Conservation (phyloP, 2,329 filamentous ascomycete species). For the Clonostachys byssicola region DNA sequence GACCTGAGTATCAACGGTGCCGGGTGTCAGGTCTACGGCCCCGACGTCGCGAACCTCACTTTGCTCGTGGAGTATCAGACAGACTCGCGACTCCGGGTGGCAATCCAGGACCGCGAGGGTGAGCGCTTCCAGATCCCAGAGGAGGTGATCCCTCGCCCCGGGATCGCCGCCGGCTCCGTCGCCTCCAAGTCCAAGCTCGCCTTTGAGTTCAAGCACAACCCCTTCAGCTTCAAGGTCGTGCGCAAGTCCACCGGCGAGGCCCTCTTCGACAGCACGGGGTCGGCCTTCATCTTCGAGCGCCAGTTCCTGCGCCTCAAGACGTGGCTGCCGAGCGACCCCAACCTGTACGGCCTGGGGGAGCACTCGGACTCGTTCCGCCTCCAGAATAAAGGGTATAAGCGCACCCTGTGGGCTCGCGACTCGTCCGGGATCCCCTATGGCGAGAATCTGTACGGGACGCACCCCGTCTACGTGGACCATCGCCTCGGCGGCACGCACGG, state of each 20-base stretch:
- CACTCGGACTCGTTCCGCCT: slow-evolving; percentile 52
- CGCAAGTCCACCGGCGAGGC: slow-evolving; percentile 57
- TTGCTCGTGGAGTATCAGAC: slow-evolving; percentile 66
- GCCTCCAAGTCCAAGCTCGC: slow-evolving; percentile 31
- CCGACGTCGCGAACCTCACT: slow-evolving; percentile 15
- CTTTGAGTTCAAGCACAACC: slow-evolving; percentile 17
- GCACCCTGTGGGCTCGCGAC: slow-evolving; percentile 65
- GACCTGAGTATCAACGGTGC: background rate
- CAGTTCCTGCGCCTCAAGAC: slow-evolving; percentile 74
- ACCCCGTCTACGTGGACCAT: slow-evolving; percentile 69
- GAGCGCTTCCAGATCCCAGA: slow-evolving; percentile 69
- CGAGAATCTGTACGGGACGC: slow-evolving; percentile 66
- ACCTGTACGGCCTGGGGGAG: slow-evolving; percentile 72
- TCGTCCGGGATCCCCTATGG: slow-evolving; percentile 53
- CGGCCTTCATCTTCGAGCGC: slow-evolving; percentile 66
- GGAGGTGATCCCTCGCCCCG: slow-evolving; percentile 55
- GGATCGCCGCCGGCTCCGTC: slow-evolving; percentile 1
- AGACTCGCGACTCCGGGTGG: slow-evolving; percentile 59
- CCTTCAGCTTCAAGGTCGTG: slow-evolving; percentile 64
- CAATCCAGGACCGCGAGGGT: slow-evolving; percentile 61
- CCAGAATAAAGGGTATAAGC: slow-evolving; percentile 11
- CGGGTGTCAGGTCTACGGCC: slow-evolving; percentile 1
- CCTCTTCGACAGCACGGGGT: slow-evolving; percentile 62
- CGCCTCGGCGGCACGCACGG: slow-evolving; percentile 52
- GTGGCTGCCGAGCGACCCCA: slow-evolving; percentile 64